These are phyloP conservation scores for Anthoceros angustus DNA, from an alignment of 225 moss, liverwort and hornwort species.

Conservation along the genomic window DNA sequence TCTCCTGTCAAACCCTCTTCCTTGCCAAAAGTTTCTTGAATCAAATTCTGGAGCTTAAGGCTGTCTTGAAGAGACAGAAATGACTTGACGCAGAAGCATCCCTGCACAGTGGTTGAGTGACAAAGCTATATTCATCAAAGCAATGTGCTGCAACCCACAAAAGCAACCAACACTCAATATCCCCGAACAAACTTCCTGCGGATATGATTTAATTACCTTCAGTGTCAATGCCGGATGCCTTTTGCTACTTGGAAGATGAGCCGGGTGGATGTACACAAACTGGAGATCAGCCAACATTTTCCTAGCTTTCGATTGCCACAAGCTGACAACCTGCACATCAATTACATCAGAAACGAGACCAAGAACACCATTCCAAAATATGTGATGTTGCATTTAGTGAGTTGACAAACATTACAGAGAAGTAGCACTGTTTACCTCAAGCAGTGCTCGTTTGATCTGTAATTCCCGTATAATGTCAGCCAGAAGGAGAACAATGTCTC, in stretches of 20 bases:
- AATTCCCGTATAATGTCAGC: slow-evolving; percentile 10
- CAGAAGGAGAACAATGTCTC: slow-evolving; percentile 7
- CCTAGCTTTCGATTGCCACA: background rate
- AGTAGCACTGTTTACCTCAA: slow-evolving; percentile 3
- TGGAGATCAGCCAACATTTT: background rate
- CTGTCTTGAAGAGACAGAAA: slow-evolving; percentile 7
- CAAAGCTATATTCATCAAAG: background rate
- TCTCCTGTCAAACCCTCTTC: background rate
- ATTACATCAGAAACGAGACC: background rate
- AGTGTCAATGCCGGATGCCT: background rate
- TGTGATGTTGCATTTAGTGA: too few species aligned
- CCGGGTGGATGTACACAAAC: background rate
- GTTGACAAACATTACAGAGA: too few species aligned
- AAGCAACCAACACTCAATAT: background rate
- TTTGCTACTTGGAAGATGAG: background rate
- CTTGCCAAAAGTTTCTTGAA: slow-evolving; percentile 8
- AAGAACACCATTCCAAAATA: too few species aligned
- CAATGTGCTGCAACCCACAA: background rate
- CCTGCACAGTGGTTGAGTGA: slow-evolving; percentile 5
- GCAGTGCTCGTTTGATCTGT: slow-evolving; percentile 9
- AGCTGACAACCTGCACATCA: slow-evolving; percentile 8
- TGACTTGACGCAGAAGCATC: slow-evolving; percentile 6
- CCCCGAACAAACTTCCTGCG: background rate
- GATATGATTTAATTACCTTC: background rate
- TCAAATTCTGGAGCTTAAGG: slow-evolving; percentile 8